phyloP scores from a whole-genome alignment of 495 filamentous ascomycete species.

The Cudoniella acicularis region DNA sequence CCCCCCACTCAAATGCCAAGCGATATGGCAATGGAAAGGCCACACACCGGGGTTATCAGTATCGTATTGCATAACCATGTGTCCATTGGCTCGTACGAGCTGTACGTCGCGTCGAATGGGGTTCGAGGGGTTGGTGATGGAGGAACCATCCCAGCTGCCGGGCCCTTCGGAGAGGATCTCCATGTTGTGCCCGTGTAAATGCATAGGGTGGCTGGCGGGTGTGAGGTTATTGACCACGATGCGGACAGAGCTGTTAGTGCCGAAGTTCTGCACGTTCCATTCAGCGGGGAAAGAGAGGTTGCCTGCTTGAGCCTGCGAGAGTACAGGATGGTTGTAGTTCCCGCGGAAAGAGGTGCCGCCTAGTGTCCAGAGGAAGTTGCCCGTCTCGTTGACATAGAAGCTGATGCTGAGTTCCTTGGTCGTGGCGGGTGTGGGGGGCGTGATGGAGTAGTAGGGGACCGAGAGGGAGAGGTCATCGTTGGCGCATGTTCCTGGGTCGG shows the following conservation, averaged over 20 bases:
- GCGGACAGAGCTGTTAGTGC: conserved; percentile 41
- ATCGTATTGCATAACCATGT: conserved; percentile 48
- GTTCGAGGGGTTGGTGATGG: conserved; percentile 37
- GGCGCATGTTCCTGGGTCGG: conserved; percentile 1
- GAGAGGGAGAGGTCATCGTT: conserved; percentile 12
- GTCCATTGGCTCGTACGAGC: conserved; percentile 38
- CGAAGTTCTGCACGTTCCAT: conserved; percentile 57
- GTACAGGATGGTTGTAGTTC: conserved; percentile 58
- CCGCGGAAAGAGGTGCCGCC: conserved; percentile 52
- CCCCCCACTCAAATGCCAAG: conserved; percentile 51
- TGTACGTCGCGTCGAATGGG: conserved; percentile 59
- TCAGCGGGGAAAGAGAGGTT: conserved; percentile 47
- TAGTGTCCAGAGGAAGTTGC: conserved; percentile 50
- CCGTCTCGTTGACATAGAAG: conserved; percentile 44
- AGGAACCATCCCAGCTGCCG: conserved; percentile 27
- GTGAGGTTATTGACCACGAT: conserved; percentile 51
- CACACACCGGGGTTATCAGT: conserved; percentile 55
- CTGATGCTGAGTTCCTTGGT: conserved; percentile 42
- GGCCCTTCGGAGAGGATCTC: conserved; percentile 43
- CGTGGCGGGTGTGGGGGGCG: conserved; percentile 33
- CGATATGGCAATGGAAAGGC: conserved; percentile 57
- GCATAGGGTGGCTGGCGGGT: conserved; percentile 36
- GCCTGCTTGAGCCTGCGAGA: conserved; percentile 47
- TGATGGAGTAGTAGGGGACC: conserved; percentile 9
- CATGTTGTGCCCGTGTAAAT: conserved; percentile 60